Evolutionary conservation across 176 grass and related monocot genomes (phyloP).

Genomic region (Bothriochloa decipiens): DNA sequence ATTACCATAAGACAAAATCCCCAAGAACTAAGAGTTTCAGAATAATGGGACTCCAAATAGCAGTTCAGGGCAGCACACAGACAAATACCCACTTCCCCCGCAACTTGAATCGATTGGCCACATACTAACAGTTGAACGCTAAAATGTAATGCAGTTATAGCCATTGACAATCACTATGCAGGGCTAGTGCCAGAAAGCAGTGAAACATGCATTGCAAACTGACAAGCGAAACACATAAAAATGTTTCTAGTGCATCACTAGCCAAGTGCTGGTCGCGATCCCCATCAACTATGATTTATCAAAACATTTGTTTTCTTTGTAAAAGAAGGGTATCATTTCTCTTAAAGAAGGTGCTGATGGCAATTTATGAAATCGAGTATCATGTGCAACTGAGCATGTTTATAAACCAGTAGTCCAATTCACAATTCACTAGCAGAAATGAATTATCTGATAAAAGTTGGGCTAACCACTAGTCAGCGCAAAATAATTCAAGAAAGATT

Average conservation of each 20-base stretch:
- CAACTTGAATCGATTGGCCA: background rate
- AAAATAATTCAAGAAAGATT: background rate
- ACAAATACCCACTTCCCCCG: background rate
- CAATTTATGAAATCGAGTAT: slow-evolving; percentile 10
- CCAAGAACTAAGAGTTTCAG: background rate
- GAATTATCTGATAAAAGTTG: background rate
- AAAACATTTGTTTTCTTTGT: background rate
- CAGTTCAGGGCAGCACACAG: background rate
- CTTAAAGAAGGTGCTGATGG: background rate
- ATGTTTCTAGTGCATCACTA: background rate
- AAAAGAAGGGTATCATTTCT: background rate
- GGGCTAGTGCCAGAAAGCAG: background rate
- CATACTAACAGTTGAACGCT: background rate
- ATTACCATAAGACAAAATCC: too few species aligned
- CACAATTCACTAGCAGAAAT: background rate
- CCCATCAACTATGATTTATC: background rate
- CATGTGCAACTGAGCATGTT: background rate
- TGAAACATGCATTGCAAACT: background rate
- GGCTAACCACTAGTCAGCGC: background rate
- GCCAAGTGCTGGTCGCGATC: background rate
- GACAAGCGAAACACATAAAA: background rate
- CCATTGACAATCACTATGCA: background rate
- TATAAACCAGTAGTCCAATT: background rate
- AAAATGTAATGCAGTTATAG: background rate
- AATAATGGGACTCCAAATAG: background rate